Conservation (phyloP, 2,329 filamentous ascomycete species). For the Monilinia vaccinii-corymbosi region DNA sequence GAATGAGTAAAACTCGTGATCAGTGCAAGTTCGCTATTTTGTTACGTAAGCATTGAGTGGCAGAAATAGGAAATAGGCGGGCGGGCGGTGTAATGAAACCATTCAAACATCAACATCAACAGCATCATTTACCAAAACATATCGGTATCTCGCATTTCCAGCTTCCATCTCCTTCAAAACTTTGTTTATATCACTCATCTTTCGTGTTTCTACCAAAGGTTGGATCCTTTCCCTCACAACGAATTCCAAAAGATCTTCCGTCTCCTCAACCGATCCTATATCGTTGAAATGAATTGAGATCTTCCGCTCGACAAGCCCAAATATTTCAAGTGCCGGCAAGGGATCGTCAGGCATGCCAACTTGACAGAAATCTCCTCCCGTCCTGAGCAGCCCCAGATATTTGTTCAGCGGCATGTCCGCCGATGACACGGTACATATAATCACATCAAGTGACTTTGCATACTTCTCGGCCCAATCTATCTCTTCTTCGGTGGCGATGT, state of each 20-base stretch:
- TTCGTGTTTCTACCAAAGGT: constrained; percentile 46
- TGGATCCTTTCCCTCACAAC: constrained; percentile 48
- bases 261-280: constrained; percentile 39
- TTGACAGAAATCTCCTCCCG: constrained; percentile 54
- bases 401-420: constrained; percentile 52
- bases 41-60: not conserved
- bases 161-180: constrained; percentile 48
- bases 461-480: constrained; percentile 52
- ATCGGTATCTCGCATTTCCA: constrained; percentile 45
- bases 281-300: constrained; percentile 36
- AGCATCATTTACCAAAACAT: constrained; percentile 38
- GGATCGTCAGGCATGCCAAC: constrained; percentile 55
- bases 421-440: constrained; percentile 48
- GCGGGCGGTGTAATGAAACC: not conserved
- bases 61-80: too few relatives aligned
- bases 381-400: constrained; percentile 52
- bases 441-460: constrained; percentile 44
- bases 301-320: constrained; percentile 48
- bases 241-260: constrained; percentile 51
- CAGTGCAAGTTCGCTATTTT: not conserved
- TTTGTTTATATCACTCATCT: constrained; percentile 49
- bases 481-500: constrained; percentile 42
- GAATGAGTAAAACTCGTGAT: too few relatives aligned
- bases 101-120: constrained; percentile 28
- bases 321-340: constrained; percentile 44